Evolutionary conservation across 371 early-diverging fungal genomes (phyloP).

Genomic region (Batkoa obscura): DNA sequence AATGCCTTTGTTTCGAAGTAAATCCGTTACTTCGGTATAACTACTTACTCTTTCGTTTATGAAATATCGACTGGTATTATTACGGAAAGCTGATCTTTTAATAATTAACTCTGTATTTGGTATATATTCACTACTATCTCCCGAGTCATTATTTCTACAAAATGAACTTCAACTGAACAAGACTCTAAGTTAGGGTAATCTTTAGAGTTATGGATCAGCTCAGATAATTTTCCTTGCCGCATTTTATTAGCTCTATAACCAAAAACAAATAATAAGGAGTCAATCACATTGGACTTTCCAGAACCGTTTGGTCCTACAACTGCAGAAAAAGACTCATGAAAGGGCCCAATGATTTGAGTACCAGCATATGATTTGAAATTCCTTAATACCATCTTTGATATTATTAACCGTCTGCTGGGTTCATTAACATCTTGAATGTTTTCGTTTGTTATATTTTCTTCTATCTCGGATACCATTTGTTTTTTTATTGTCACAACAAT

Average conservation of each 20-base stretch:
- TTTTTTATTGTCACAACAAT: too few relatives aligned
- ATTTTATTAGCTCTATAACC: conserved; percentile 98
- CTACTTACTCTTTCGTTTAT: conserved; percentile 53
- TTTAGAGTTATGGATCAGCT: conserved; percentile 92
- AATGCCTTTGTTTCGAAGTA: conserved; percentile 79
- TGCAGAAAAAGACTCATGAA: conserved; percentile 80
- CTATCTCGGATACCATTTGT: too few relatives aligned
- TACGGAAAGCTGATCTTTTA: conserved; percentile 56
- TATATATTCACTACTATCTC: conserved; percentile 38
- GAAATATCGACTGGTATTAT: conserved; percentile 53
- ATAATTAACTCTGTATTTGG: conserved; percentile 55
- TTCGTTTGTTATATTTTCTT: too few relatives aligned
- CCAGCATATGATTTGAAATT: conserved; percentile 97
- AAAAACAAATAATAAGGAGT: conserved; percentile 97
- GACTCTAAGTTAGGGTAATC: conserved; percentile 37
- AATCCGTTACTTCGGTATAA: conserved; percentile 67
- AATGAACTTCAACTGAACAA: conserved; percentile 91
- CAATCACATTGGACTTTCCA: conserved; percentile 99
- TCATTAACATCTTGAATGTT: too few relatives aligned
- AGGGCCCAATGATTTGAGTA: conserved; percentile 85
- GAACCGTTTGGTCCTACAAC: conserved; percentile 99
- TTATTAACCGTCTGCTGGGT: conserved; percentile 40
- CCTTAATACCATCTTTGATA: conserved; percentile 74
- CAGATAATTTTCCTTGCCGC: conserved; percentile 90
- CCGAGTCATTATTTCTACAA: conserved; percentile 73